Base-by-base conservation (phyloP, 805 yeast species). In the Candida oleophila region DNA sequence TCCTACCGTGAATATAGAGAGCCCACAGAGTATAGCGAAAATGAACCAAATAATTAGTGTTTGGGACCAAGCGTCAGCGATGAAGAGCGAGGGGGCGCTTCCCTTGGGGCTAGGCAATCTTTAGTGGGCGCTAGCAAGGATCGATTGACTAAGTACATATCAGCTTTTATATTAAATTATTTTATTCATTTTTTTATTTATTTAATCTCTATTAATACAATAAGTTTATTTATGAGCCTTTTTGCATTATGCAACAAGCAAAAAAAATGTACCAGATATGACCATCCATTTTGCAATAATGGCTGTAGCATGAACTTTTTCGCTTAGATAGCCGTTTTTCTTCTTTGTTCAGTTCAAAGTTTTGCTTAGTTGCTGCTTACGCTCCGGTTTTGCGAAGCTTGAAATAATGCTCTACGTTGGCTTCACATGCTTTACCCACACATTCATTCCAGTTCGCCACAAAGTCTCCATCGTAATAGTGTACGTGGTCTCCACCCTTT, bases 1-100 rank as follows among this genome's bases (percentile, higher is more conserved):
- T 7, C 94, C 97, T 0, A 94, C 99, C 0, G 99, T 92, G 3
- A 81, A 80, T 47, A 57, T 66, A 11, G 65, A 61, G 15, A 61
- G 56, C 44, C 60, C 55, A 19, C 45, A 49, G 43, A 55, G 59
- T n/a, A 56, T 56, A 2, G 34, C 37, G 28, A 55, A 55, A 16
- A 71, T 72, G 77, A 49, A 54, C 3, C 56, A 54, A n/a, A 66
- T 64, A 15, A 68, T 72, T 3, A 47, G 51, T 3, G 42, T 56
- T 7, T 70, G 75, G 74, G 65, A 65, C 28, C 20, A 36, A 14
- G 49, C 45, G 5, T 35, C 34, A 4, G 18, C 4, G 20, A 9
- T 36, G 14, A 20, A 16, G 19, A 19, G 39, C n/a, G 42, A 18
- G 30, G 33, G 20, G 4, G 32, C 11, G 16, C 21, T 39, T 14